These are phyloP conservation scores for Picochlorum sp. DNA, from an alignment of 139 green algal genomes.

Conservation along the genomic window DNA sequence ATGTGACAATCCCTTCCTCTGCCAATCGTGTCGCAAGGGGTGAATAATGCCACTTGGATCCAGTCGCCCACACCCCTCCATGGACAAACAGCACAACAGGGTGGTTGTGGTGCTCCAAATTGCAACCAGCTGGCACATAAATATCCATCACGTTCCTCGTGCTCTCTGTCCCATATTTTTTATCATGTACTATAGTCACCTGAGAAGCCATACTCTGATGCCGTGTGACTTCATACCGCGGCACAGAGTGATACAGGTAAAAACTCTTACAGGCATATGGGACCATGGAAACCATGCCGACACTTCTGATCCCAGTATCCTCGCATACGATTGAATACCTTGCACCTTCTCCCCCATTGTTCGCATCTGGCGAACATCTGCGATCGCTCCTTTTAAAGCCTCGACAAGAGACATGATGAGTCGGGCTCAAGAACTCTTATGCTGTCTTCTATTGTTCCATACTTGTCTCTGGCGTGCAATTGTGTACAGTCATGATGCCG, in stretches of 20 bases:
- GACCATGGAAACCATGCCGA: slow-evolving; percentile 26
- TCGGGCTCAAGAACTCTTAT: background rate
- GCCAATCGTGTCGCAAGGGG: slow-evolving; percentile 51
- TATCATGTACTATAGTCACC: slow-evolving; percentile 17
- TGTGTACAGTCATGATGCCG: no score
- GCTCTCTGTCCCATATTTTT: slow-evolving; percentile 39
- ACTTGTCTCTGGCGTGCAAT: no score
- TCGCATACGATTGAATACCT: slow-evolving; percentile 12
- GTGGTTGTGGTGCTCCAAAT: background rate
- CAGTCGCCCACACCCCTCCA: slow-evolving; percentile 66
- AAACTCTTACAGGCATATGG: slow-evolving; percentile 33
- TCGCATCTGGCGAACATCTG: slow-evolving; percentile 9
- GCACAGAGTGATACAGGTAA: slow-evolving; percentile 29
- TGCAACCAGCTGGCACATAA: slow-evolving; percentile 39
- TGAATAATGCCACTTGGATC: slow-evolving; percentile 60
- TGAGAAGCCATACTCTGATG: background rate
- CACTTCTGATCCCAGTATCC: slow-evolving; percentile 42
- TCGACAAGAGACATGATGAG: slow-evolving; percentile 22
- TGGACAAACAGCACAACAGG: slow-evolving; percentile 67
- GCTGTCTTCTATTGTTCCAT: background rate
- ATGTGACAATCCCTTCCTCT: slow-evolving; percentile 50
- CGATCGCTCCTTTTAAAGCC: slow-evolving; percentile 21
- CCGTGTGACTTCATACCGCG: slow-evolving; percentile 12
- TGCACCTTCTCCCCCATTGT: slow-evolving; percentile 1
- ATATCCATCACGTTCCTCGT: slow-evolving; percentile 53